Percentiles rank a stretch among this genome's conserved stretches.
Evolutionary conservation across 208 protist species (phyloP).

Genomic region (Borovskyia barvae): DNA sequence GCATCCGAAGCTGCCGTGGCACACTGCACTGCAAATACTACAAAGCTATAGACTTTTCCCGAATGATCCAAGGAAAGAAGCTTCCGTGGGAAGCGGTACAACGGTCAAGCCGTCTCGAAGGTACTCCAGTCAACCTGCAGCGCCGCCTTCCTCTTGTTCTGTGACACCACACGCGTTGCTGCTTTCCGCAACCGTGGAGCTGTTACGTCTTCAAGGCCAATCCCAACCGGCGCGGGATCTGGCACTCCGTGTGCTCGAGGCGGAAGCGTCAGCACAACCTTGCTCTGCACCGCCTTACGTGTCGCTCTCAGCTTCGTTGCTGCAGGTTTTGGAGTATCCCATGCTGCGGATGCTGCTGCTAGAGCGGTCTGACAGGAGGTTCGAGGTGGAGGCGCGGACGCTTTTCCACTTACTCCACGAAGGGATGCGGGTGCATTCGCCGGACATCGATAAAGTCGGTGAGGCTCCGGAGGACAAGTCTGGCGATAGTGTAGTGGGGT

Average conservation of each 20-base stretch:
- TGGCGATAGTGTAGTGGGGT: neutral
- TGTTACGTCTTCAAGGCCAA: constrained; percentile 8
- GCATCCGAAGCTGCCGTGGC: constrained; percentile 38
- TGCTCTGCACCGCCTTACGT: neutral
- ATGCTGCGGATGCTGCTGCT: constrained; percentile 8
- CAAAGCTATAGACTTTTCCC: constrained; percentile 5
- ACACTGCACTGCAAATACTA: constrained; percentile 31
- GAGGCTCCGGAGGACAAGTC: neutral
- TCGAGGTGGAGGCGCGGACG: constrained; percentile 12
- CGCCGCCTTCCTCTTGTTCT: neutral
- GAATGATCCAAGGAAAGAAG: neutral
- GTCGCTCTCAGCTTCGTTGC: constrained; percentile 12
- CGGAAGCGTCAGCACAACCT: neutral
- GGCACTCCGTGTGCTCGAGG: constrained; percentile 1
- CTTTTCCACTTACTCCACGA: constrained; percentile 20
- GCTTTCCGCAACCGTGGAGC: constrained; percentile 12
- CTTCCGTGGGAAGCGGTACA: neutral
- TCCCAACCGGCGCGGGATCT: constrained; percentile 3
- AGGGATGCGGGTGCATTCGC: neutral
- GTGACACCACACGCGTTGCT: constrained; percentile 4
- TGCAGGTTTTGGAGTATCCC: constrained; percentile 2
- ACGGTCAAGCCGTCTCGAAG: too few relatives aligned
- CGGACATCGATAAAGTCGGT: neutral
- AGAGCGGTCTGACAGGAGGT: neutral
- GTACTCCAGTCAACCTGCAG: too few relatives aligned